Conservation (phyloP, 1,139 yeast genomes). For the Suhomyces bokatorum region DNA sequence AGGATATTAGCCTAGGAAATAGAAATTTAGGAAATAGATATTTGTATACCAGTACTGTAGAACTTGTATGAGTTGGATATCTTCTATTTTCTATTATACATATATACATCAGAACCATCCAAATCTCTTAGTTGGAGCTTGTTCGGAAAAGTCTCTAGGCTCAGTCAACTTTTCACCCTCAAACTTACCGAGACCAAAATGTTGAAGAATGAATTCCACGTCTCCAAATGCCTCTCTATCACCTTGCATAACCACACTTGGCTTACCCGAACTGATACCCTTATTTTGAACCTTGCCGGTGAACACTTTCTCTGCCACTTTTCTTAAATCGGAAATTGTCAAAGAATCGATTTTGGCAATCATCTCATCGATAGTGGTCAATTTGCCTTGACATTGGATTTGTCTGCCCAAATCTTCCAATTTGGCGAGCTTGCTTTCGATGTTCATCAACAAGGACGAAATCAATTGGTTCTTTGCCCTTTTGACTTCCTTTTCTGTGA, state of each 20-base stretch:
- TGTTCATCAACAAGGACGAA: conserved; percentile 87
- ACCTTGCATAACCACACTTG: conserved; percentile 89
- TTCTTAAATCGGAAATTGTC: conserved; percentile 63
- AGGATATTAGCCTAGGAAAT: conserved; percentile 15
- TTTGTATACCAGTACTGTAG: no score
- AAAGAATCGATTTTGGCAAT: conserved; percentile 70
- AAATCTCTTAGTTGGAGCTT: conserved; percentile 13
- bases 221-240: conserved; percentile 85
- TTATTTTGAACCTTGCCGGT: conserved; percentile 59
- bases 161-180: conserved; percentile 27
- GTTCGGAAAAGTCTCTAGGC: conserved; percentile 31
- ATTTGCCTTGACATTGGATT: conserved; percentile 77
- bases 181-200: conserved; percentile 69
- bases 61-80: no score
- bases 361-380: conserved; percentile 84
- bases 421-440: conserved; percentile 88
- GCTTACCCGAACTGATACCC: conserved; percentile 59
- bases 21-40: neutral
- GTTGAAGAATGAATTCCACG: conserved; percentile 61
- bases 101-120: conserved; percentile 25
- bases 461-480: conserved; percentile 92
- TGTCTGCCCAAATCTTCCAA: conserved; percentile 96
- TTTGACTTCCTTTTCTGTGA: conserved; percentile 69
- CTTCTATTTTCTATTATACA: neutral
- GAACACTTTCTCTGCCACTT: conserved; percentile 75